phyloP scores from a whole-genome alignment of 108 stramenopile genomes.

The Poteriospumella lacustris region DNA sequence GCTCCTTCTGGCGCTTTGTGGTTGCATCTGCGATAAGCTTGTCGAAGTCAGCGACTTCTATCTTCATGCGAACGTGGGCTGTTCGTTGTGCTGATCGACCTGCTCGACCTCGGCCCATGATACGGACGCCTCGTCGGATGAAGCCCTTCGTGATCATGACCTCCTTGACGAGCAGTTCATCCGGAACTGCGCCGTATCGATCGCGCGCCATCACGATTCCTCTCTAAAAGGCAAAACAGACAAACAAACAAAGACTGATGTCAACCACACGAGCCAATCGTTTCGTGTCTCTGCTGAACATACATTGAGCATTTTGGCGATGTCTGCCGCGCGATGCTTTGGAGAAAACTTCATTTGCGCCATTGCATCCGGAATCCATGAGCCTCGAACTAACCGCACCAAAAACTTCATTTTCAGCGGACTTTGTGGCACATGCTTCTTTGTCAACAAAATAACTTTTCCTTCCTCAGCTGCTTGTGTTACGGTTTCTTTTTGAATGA shows the following conservation, averaged over 20 bases:
- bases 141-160: slow-evolving; percentile 10
- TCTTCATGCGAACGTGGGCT: neutral
- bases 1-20: neutral
- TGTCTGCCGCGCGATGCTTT: slow-evolving; percentile 2
- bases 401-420: slow-evolving; percentile 25
- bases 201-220: neutral
- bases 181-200: neutral
- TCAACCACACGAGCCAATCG: no score
- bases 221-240: no score
- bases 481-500: no score
- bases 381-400: neutral
- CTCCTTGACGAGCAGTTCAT: slow-evolving; percentile 8
- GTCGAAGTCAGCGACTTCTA: neutral
- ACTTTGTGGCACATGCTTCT: slow-evolving; percentile 9
- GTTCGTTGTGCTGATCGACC: neutral
- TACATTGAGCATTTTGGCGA: slow-evolving; percentile 25
- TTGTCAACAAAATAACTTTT: neutral
- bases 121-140: neutral
- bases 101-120: slow-evolving; percentile 22
- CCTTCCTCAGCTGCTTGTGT: neutral
- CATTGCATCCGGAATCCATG: slow-evolving; percentile 23
- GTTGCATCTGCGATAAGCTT: neutral
- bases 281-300: neutral
- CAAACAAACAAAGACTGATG: neutral
- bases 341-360: slow-evolving; percentile 24